phyloP scores from a whole-genome alignment of 2,329 filamentous ascomycete species.

The Aureobasidium sp. region DNA sequence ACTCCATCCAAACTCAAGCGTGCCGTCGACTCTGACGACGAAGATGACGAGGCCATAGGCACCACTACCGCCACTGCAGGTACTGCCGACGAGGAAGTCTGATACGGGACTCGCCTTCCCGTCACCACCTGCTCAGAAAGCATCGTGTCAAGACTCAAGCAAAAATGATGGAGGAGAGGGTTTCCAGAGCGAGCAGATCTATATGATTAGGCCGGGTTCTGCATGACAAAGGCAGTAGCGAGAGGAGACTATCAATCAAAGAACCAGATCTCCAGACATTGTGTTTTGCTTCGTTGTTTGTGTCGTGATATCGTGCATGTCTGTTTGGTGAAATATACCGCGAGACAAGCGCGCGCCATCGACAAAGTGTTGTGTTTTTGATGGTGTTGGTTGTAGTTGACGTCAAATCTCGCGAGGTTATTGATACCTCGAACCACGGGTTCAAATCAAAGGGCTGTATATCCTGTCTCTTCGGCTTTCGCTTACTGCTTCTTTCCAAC shows the following conservation, averaged over 20 bases:
- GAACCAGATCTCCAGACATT: background rate
- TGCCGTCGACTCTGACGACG: background rate
- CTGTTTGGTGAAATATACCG: background rate
- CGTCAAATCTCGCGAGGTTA: background rate
- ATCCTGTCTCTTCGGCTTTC: background rate
- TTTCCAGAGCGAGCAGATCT: background rate
- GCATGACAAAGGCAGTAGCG: background rate
- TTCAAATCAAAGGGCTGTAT: background rate
- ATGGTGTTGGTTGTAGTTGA: background rate
- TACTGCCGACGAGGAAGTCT: background rate
- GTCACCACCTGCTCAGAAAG: background rate
- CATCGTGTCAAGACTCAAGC: background rate
- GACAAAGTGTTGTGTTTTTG: background rate
- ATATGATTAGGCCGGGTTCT: background rate
- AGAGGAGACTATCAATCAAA: background rate
- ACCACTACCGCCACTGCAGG: background rate
- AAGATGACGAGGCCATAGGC: background rate
- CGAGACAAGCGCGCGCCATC: background rate
- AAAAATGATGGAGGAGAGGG: too few species aligned
- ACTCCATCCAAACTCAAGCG: background rate
- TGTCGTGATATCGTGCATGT: background rate
- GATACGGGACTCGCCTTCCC: background rate
- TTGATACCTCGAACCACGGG: background rate
- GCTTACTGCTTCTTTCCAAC: background rate
- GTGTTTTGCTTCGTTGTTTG: background rate